A percentile compares a stretch with the other conserved stretches of the same genome.
Conservation (phyloP, 495 filamentous ascomycete species). For the Aspergillus homomorphus region DNA sequence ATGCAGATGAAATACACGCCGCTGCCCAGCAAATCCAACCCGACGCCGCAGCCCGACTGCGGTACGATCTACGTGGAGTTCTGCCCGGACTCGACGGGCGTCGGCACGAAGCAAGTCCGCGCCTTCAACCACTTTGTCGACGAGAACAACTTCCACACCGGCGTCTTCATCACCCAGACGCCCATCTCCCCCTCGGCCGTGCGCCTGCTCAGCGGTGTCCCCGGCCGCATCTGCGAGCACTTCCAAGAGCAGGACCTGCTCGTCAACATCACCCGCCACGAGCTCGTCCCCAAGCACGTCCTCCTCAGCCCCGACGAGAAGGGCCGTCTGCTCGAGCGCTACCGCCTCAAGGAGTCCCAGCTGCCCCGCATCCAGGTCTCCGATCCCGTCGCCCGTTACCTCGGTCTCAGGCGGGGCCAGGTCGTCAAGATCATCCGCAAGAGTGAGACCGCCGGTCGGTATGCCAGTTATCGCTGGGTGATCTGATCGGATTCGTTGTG, state of each 20-base stretch:
- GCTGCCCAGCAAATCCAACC: slow-evolving; percentile 59
- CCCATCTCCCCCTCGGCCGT: slow-evolving; percentile 75
- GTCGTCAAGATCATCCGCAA: slow-evolving; percentile 97
- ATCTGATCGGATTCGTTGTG: slow-evolving; percentile 38
- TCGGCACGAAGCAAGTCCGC: slow-evolving; percentile 90
- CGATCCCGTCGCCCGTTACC: slow-evolving; percentile 89
- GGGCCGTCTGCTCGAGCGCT: slow-evolving; percentile 73
- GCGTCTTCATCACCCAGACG: slow-evolving; percentile 81
- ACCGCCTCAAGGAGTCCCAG: slow-evolving; percentile 95
- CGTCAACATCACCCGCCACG: slow-evolving; percentile 97
- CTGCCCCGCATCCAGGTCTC: slow-evolving; percentile 85
- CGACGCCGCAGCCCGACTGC: slow-evolving; percentile 64
- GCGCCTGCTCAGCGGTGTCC: slow-evolving; percentile 69
- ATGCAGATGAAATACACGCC: slow-evolving; percentile 84
- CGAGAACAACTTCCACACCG: slow-evolving; percentile 75
- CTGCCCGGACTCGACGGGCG: slow-evolving; percentile 60
- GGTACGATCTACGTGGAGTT: slow-evolving; percentile 95
- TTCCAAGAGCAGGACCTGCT: slow-evolving; percentile 94
- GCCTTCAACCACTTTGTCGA: slow-evolving; percentile 78
- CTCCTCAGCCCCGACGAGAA: slow-evolving; percentile 90
- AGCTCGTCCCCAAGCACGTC: slow-evolving; percentile 92
- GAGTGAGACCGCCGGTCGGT: slow-evolving; percentile 59
- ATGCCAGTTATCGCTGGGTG: slow-evolving; percentile 63
- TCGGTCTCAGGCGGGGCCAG: slow-evolving; percentile 88
- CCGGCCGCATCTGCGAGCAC: slow-evolving; percentile 77